Conservation (phyloP, 2,329 filamentous ascomycete genomes). For the Verticillium nubilum region DNA sequence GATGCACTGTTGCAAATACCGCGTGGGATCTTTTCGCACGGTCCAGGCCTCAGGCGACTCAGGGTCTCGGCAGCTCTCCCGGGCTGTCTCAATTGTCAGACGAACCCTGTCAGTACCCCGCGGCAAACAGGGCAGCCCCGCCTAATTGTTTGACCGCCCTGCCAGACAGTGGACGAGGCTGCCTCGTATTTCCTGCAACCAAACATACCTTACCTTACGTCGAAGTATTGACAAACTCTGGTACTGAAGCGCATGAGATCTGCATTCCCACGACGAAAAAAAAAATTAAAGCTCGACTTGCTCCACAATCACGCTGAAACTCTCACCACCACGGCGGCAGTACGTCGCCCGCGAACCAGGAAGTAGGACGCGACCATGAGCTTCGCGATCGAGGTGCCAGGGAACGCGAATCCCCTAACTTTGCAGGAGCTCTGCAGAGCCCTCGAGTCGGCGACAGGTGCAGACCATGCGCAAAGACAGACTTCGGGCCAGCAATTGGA, state of each 20-base stretch:
- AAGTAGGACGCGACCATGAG: slow-evolving; percentile 43
- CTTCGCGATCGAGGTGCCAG: slow-evolving; percentile 71
- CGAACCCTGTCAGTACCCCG: background rate
- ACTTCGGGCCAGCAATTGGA: slow-evolving; percentile 65
- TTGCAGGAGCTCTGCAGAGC: slow-evolving; percentile 58
- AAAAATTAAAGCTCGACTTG: too few species aligned
- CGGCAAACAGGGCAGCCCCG: background rate
- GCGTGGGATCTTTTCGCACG: background rate
- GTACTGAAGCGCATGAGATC: background rate
- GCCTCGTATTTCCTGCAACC: background rate
- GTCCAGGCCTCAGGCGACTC: background rate
- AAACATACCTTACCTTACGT: background rate
- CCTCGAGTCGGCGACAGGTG: slow-evolving; percentile 58
- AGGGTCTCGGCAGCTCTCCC: background rate
- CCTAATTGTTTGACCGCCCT: background rate
- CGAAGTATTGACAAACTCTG: background rate
- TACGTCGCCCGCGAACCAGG: background rate
- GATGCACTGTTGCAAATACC: background rate
- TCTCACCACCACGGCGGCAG: background rate
- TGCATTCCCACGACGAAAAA: background rate
- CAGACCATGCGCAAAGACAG: slow-evolving; percentile 58
- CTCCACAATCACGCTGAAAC: background rate
- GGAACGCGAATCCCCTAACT: slow-evolving; percentile 70
- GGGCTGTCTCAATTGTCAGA: background rate
- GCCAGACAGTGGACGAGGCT: background rate